Base-by-base conservation (phyloP, 2,329 filamentous ascomycete species). In the Penicillium sp. region DNA sequence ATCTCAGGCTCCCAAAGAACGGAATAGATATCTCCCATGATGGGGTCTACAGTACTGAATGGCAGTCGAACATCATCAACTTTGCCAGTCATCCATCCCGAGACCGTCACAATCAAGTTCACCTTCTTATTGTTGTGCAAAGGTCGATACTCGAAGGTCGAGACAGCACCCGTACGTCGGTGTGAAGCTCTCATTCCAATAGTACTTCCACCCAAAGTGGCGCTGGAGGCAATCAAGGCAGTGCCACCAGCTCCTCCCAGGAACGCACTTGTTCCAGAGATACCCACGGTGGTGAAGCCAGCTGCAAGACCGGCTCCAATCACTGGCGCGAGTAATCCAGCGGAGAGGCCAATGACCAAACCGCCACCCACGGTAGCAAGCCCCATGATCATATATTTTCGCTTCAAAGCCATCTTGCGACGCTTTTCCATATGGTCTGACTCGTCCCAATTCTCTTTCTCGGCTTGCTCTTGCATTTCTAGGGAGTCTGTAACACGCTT, bases 21-120 rank as follows among this genome's bases (percentile, higher is more conserved):
- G 0, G 93, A 97, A 76, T 99, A 99, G 14, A 99, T 87, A 69
- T 99, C 94, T 11, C 94, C 94, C 94, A 99, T 99, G 59, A 97
- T 85, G 0, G 95, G 91, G 72, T 99, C 92, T 6, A 99, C 88
- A 0, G 95, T 99, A 77, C 92, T 97, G 74, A 89, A 99, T 7
- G 94, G 94, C 67, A 99, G 76, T 56, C 94, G 89, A 46, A 99
- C 92, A 72, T 99, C 94, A 75, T 99, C 94, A 49, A 96, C 87
- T 69, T 96, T 97, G 66, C 95, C 94, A 39, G 91, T 97, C 89
- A 99, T 95, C 94, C 94, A 99, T 3, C 94, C 94, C 0, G 93
- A 92, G 29, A 99, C 85, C 0, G 94, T 97, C 38, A 99, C 86
- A 59, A 99, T 94, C 29, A 99, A 82, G 65, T 99, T 97, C 38